Base-by-base conservation (phyloP, 352 stramenopile genomes). In the Globisporangium emineosum region DNA sequence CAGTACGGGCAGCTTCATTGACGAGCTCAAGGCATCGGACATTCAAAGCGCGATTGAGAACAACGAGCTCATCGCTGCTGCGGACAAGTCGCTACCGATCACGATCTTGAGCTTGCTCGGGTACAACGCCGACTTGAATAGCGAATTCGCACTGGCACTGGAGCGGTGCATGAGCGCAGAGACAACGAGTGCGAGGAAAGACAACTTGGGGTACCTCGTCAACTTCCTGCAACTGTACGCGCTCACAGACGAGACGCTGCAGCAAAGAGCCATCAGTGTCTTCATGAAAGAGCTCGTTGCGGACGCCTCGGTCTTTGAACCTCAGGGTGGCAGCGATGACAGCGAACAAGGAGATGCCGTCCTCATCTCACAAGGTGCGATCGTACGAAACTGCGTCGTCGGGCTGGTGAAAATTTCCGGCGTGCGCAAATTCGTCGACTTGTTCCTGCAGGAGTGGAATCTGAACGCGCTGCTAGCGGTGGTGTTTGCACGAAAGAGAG, bases 191-290 rank as follows among this genome's bases (percentile, higher is more conserved):
- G 51, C 74, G 12, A 52, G 64, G 6, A 73, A 73, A n/a, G 77
- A 92, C 9, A 67, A 54, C 43, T 45, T 89, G 43, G 69, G 68
- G 13, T 90, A 84, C 62, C 61, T 92, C n/a, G 62, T 78, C 19
- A 81, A 81, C n/a, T 90, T 92, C 61, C 53, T 90, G 3, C 72
- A 87, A 45, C 66, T 88, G 0, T 91, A 91, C 37, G 71, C 78
- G 10, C 43, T 89, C 55, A 87, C 78, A 0, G 75, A 89, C 35
- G 71, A 83, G 15, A 57, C 57, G 1, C 72, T 82, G 0, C 79
- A 86, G 60, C 74, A 78, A 12, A 70, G 65, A 32, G 76, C 78
- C 3, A 83, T 88, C 57, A 59, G 73, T 33, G 77, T 66, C 6
- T 84, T 88, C 47, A 91, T 89, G 78, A 59, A 53, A n/a, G 68